phyloP scores from a whole-genome alignment of 2,329 filamentous ascomycete species.

The Pochonia chlamydosporia region DNA sequence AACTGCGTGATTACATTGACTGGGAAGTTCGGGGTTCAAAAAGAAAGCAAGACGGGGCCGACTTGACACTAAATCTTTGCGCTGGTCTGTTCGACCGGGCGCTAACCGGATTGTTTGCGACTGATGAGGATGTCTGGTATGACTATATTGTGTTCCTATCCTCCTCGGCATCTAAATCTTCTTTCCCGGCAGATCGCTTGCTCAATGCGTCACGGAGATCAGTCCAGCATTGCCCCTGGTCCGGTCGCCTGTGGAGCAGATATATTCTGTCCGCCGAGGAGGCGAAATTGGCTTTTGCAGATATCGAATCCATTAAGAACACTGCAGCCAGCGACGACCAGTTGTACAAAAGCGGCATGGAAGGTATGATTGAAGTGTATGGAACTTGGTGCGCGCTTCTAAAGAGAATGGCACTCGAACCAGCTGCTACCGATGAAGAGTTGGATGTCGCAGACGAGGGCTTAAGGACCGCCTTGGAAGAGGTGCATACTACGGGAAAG shows the following conservation, averaged over 20 bases:
- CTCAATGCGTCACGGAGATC: conserved; percentile 74
- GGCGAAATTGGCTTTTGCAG: conserved; percentile 66
- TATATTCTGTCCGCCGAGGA: conserved; percentile 82
- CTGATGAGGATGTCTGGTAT: conserved; percentile 72
- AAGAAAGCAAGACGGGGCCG: conserved; percentile 38
- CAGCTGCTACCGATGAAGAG: conserved; percentile 71
- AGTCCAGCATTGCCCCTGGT: conserved; percentile 89
- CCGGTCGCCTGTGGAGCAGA: conserved; percentile 83
- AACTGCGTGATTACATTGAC: conserved; percentile 66
- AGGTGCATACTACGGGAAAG: conserved; percentile 74
- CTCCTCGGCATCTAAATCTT: conserved; percentile 33
- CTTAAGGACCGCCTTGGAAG: conserved; percentile 78
- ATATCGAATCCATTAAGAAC: conserved; percentile 87
- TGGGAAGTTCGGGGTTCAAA: conserved; percentile 70
- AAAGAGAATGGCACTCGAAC: conserved; percentile 74
- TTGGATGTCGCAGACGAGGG: conserved; percentile 87
- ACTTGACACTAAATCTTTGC: conserved; percentile 45
- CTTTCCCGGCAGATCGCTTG: conserved; percentile 35
- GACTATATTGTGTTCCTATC: conserved; percentile 74
- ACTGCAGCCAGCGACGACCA: conserved; percentile 81
- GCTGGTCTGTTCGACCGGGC: conserved; percentile 74
- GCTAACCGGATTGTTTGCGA: conserved; percentile 61
- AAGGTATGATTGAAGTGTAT: conserved; percentile 85
- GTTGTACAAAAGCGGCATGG: conserved; percentile 79
- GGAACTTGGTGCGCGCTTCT: conserved; percentile 93